phyloP scores from a whole-genome alignment of 257 asterid genomes.

The Scutellaria minor region DNA sequence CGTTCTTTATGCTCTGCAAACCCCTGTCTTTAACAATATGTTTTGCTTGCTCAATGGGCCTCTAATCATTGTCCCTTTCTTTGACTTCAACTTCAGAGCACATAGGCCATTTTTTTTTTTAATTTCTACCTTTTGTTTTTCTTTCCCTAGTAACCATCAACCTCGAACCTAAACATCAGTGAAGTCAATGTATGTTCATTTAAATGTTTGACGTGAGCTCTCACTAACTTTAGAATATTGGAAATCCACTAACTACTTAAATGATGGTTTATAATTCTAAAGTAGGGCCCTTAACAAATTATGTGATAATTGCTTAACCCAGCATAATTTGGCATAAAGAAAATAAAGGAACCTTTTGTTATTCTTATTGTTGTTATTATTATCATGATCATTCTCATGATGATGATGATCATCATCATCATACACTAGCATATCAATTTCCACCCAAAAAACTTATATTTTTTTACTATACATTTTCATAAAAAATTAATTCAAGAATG shows the following conservation, averaged over 20 bases:
- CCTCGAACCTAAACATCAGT: background rate
- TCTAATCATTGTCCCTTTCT: slow-evolving; percentile 15
- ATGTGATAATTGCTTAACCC: too few relatives aligned
- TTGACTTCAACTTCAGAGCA: slow-evolving; percentile 11
- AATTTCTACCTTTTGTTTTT: background rate
- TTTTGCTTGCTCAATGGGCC: background rate
- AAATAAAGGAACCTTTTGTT: background rate
- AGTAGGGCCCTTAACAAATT: too few relatives aligned
- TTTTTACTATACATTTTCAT: background rate
- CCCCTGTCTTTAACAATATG: background rate
- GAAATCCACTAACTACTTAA: too few relatives aligned
- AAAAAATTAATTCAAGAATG: background rate
- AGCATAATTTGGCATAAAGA: background rate
- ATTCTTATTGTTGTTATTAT: background rate
- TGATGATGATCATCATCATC: background rate
- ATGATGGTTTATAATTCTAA: too few relatives aligned
- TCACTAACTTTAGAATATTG: too few relatives aligned
- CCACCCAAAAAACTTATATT: background rate
- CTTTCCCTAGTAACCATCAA: background rate
- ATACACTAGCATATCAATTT: slow-evolving; percentile 1
- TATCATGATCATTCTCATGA: too few relatives aligned
- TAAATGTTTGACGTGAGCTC: too few relatives aligned
- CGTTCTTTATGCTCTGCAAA: slow-evolving; percentile 11
- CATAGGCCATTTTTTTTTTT: background rate
- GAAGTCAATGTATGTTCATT: too few relatives aligned